These are phyloP conservation scores for Nematocida major DNA, from an alignment of 371 early-diverging fungal genomes.

Conservation along the genomic window DNA sequence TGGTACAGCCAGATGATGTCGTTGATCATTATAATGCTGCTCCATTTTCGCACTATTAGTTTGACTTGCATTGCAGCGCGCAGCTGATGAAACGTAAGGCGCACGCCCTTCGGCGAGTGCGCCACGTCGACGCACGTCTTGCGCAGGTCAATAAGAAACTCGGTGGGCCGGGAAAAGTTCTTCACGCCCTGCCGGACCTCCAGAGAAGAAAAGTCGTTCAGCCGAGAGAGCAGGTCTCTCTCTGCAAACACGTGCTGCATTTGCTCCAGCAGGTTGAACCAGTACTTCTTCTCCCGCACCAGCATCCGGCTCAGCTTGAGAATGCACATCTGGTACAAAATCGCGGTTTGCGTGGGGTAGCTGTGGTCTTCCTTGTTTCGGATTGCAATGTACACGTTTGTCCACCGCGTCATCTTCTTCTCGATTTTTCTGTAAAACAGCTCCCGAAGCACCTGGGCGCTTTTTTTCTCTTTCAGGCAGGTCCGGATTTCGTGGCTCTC, in stretches of 20 bases:
- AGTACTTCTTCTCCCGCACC: slow-evolving; percentile 13
- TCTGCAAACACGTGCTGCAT: background rate
- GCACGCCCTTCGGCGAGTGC: background rate
- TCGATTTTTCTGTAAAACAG: background rate
- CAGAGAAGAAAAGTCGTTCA: background rate
- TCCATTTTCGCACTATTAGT: slow-evolving; percentile 8
- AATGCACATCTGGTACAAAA: background rate
- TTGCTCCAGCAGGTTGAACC: background rate
- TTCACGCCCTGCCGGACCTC: background rate
- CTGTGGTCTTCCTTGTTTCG: background rate
- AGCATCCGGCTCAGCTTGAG: background rate
- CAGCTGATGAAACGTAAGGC: background rate
- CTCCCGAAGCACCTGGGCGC: background rate
- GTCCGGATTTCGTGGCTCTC: background rate
- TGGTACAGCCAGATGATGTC: slow-evolving; percentile 13
- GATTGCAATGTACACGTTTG: background rate
- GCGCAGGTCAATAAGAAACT: slow-evolving; percentile 6
- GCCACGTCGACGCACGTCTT: background rate
- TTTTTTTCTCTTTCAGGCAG: background rate
- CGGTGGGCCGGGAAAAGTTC: background rate
- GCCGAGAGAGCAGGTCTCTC: too few relatives aligned
- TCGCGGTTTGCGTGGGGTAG: background rate
- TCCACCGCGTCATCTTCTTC: slow-evolving; percentile 6
- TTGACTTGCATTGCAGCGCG: background rate
- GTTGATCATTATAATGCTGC: background rate